Percentiles rank a stretch among this genome's conserved stretches.
Conservation (phyloP, 257 asterid genomes). For the Ilex aquifolium region DNA sequence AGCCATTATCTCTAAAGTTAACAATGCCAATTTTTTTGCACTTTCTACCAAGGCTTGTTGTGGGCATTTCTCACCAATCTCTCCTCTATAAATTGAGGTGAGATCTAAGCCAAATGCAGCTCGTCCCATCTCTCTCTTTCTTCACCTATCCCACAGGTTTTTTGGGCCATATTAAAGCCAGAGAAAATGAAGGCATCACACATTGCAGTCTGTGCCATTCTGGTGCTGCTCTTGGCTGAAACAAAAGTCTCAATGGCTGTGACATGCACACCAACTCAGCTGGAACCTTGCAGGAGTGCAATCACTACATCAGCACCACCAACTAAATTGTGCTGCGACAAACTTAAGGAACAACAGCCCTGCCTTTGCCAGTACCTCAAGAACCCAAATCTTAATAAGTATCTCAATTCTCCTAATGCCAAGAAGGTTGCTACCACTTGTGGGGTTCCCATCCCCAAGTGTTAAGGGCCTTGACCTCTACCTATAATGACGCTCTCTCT, state of each 20-base stretch:
- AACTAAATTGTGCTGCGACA: constrained; percentile 20
- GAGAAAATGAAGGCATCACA: constrained; percentile 26
- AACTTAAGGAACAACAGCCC: constrained; percentile 20
- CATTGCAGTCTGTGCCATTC: constrained; percentile 11
- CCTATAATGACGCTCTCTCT: too few relatives aligned
- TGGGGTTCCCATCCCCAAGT: constrained; percentile 23
- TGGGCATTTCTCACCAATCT: too few relatives aligned
- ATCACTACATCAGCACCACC: constrained; percentile 14
- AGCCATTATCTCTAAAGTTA: too few relatives aligned
- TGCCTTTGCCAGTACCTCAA: constrained; percentile 30
- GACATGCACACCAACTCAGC: constrained; percentile 22
- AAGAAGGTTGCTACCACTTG: constrained; percentile 20
- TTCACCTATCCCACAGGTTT: too few relatives aligned
- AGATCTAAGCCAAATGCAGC: too few relatives aligned
- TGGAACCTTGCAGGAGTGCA: constrained; percentile 19
- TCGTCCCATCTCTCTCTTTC: too few relatives aligned
- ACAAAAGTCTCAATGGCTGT: constrained; percentile 19
- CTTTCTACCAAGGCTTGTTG: too few relatives aligned
- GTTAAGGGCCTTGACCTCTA: constrained; percentile 11
- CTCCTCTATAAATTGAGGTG: too few relatives aligned
- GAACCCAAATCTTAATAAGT: constrained; percentile 16
- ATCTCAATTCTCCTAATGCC: constrained; percentile 17
- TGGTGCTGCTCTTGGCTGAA: constrained; percentile 19
- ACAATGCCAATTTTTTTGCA: too few relatives aligned
- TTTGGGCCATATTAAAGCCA: too few relatives aligned